Conservation (phyloP, 306 rosid species). For the Rubus idaeus region DNA sequence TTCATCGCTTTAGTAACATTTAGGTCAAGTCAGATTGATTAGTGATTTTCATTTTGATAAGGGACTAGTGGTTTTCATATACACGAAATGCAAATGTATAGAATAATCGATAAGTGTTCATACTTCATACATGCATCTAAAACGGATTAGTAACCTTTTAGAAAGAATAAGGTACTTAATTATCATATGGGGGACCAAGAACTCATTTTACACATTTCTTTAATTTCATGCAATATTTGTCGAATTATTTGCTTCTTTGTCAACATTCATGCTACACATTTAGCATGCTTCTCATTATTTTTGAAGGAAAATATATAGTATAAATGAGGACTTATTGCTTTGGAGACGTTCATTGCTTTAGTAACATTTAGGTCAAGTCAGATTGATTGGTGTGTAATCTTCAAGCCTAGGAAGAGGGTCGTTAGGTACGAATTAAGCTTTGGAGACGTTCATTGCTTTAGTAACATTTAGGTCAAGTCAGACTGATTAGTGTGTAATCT, state of each 20-base stretch:
- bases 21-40: not conserved
- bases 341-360: no score
- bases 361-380: no score
- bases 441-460: no score
- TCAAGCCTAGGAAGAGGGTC: no score
- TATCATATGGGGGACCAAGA: not conserved
- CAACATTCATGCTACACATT: conserved; percentile 5
- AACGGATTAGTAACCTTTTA: not conserved
- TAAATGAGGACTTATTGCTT: no score
- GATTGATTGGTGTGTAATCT: no score
- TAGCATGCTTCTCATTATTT: not conserved
- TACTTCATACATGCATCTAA: not conserved
- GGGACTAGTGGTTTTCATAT: not conserved
- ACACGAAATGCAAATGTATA: not conserved
- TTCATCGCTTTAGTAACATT: not conserved
- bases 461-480: no score
- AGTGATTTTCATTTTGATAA: not conserved
- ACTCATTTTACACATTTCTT: not conserved
- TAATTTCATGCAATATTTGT: not conserved
- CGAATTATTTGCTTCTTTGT: not conserved
- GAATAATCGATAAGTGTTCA: not conserved
- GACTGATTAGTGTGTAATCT: not conserved
- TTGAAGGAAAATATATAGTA: no score
- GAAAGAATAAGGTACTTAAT: not conserved
- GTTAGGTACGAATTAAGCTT: no score